These are phyloP conservation scores for Pisolithus tinctorius DNA, from an alignment of 768 basidiomycete genomes.

Conservation along the genomic window DNA sequence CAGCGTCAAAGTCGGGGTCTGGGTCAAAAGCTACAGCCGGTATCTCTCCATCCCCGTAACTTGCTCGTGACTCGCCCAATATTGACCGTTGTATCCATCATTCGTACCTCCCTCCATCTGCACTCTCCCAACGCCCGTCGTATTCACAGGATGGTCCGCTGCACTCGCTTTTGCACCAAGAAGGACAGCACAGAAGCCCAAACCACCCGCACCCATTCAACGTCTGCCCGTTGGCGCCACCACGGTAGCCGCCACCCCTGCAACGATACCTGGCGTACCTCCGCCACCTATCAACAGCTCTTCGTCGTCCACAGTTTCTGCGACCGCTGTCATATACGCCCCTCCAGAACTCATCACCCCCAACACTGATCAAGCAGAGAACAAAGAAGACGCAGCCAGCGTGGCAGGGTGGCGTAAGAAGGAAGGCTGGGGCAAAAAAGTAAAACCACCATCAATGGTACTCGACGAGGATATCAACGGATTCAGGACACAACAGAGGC, in stretches of 20 bases:
- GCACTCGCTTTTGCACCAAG: slow-evolving; percentile 85
- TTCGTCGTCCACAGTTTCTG: slow-evolving; percentile 31
- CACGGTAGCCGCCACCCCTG: slow-evolving; percentile 32
- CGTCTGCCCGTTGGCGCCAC: slow-evolving; percentile 46
- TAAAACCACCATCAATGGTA: slow-evolving; percentile 87
- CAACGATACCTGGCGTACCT: slow-evolving; percentile 12
- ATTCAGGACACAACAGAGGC: slow-evolving; percentile 57
- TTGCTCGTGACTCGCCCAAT: slow-evolving; percentile 27
- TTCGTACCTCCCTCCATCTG: slow-evolving; percentile 8
- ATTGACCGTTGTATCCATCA: slow-evolving; percentile 31
- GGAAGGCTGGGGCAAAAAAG: slow-evolving; percentile 80
- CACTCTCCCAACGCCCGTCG: background rate
- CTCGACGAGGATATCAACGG: slow-evolving; percentile 87
- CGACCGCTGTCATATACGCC: slow-evolving; percentile 65
- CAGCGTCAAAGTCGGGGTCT: slow-evolving; percentile 37
- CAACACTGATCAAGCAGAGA: slow-evolving; percentile 19
- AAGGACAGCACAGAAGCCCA: slow-evolving; percentile 54
- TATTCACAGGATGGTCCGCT: slow-evolving; percentile 73
- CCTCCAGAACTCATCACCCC: slow-evolving; percentile 49
- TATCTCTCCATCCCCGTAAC: slow-evolving; percentile 43
- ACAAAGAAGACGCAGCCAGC: slow-evolving; percentile 21
- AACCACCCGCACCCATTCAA: slow-evolving; percentile 32
- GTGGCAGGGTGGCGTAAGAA: slow-evolving; percentile 33
- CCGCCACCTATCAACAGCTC: slow-evolving; percentile 27
- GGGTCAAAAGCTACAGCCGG: slow-evolving; percentile 47